Evolutionary conservation across 495 filamentous ascomycete genomes (phyloP).

Genomic region (Hyaloscypha hepaticicola): DNA sequence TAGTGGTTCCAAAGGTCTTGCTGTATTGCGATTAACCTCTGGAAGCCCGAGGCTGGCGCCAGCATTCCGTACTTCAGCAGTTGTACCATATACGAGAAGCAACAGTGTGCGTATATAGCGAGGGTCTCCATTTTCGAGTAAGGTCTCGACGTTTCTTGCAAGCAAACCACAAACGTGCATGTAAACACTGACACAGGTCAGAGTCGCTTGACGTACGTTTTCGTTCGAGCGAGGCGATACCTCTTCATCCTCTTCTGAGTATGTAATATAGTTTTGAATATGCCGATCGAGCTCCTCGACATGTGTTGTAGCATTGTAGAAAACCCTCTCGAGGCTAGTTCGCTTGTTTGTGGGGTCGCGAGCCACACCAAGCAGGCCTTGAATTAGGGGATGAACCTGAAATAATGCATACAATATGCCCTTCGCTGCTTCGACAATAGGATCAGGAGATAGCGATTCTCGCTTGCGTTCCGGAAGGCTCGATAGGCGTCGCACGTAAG

Average conservation of each 20-base stretch:
- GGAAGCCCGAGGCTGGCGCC: conserved; percentile 19
- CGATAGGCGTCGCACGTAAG: conserved; percentile 73
- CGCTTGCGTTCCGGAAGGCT: conserved; percentile 81
- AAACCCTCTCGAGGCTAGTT: conserved; percentile 72
- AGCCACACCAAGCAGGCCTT: conserved; percentile 68
- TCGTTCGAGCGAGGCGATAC: conserved; percentile 55
- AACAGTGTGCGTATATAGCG: conserved; percentile 79
- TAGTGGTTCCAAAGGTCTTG: conserved; percentile 10
- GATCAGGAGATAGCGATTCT: conserved; percentile 55
- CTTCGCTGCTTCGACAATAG: conserved; percentile 76
- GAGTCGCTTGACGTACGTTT: conserved; percentile 61
- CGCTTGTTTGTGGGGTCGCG: conserved; percentile 65
- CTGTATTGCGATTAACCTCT: background rate
- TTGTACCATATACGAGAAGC: conserved; percentile 76
- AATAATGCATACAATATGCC: conserved; percentile 85
- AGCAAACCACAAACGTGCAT: conserved; percentile 71
- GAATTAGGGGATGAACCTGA: conserved; percentile 75
- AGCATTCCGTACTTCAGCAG: conserved; percentile 64
- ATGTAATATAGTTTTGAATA: conserved; percentile 62
- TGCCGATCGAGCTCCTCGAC: conserved; percentile 74
- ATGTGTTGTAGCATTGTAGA: conserved; percentile 72
- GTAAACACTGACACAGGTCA: conserved; percentile 74
- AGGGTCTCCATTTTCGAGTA: conserved; percentile 72
- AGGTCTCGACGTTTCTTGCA: conserved; percentile 64
- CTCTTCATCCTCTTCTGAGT: conserved; percentile 50